Conservation (phyloP, 2,329 filamentous ascomycete genomes). For the Coniella vitis region DNA sequence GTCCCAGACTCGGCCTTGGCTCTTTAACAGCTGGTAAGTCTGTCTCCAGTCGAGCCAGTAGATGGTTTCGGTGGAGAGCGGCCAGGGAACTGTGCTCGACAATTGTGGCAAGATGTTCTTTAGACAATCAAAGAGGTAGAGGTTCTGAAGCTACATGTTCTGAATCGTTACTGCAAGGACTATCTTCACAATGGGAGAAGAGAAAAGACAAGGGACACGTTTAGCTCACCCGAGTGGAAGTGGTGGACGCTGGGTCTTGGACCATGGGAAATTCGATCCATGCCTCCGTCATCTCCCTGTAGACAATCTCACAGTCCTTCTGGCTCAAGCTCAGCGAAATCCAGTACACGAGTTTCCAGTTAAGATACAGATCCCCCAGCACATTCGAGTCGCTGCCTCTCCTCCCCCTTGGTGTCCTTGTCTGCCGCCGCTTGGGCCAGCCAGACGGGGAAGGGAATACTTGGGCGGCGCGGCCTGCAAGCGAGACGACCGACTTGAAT, state of each 20-base stretch:
- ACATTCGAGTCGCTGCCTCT: no score
- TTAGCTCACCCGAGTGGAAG: not conserved
- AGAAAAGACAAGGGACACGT: no score
- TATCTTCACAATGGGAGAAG: not conserved
- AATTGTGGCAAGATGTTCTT: no score
- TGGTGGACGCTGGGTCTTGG: not conserved
- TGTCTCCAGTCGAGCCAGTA: not conserved
- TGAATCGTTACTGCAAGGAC: not conserved
- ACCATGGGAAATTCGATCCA: not conserved
- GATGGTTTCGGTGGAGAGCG: not conserved
- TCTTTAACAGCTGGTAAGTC: not conserved
- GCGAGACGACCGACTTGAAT: conserved; percentile 13
- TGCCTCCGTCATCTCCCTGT: not conserved
- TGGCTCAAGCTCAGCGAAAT: not conserved
- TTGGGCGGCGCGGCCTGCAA: not conserved
- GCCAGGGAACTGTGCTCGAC: not conserved
- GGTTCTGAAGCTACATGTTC: not conserved
- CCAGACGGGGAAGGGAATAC: not conserved
- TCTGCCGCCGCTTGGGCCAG: no score
- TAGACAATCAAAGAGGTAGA: not conserved
- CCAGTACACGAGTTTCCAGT: conserved; percentile 2
- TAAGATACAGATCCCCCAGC: not conserved
- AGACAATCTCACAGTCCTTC: not conserved
- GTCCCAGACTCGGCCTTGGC: not conserved
- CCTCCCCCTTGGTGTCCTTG: no score